Base-by-base conservation (phyloP, 1,284 basidiomycete species). In the Boletus smithii region DNA sequence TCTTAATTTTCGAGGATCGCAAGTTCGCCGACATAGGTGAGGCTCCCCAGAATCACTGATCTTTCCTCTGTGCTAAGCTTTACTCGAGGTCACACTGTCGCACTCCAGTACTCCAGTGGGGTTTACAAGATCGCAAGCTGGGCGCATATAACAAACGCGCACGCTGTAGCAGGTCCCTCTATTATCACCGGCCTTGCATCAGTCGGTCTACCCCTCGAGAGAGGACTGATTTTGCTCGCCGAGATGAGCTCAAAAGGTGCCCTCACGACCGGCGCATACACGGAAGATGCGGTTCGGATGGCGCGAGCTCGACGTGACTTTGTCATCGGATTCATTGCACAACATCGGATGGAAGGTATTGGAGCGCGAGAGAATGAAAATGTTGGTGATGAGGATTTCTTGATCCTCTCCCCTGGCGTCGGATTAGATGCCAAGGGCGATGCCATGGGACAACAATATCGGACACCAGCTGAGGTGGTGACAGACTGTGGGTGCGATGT, bases 21-120 rank as follows among this genome's bases (percentile, higher is more conserved):
- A 99, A 99, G 70, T 99, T 99, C 63, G 97, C 97, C 18, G 97
- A 99, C 70, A 99, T 99, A 53, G 95, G 95, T 93, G 58, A 53
- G 46, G 22, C 20, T 8, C 9, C 26, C n/a, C 10, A 29, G 32
- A 36, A 18, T 32, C 16, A 27, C 8, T 7, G 10, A 26, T 39
- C n/a, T n/a, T 30, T 30, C 31, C 8, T 40, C n/a, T 4, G 29
- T 17, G 22, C 38, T 58, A 41, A 40, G 9, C 10, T 40, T 36
- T 18, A 27, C 24, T 43, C 43, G 39, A 97, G 95, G 95, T 34
- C 98, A 98, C 73, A 99, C 97, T 2, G 97, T 98, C 51, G 83
- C 86, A 6, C 74, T 97, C 24, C 97, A 99, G 67, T 99, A 99
- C 73, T 88, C 89, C 1, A 81, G 88, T 20, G 97, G 97, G 24